Conservation (phyloP, 805 yeast species). For the Teunomyces aglyptinius region DNA sequence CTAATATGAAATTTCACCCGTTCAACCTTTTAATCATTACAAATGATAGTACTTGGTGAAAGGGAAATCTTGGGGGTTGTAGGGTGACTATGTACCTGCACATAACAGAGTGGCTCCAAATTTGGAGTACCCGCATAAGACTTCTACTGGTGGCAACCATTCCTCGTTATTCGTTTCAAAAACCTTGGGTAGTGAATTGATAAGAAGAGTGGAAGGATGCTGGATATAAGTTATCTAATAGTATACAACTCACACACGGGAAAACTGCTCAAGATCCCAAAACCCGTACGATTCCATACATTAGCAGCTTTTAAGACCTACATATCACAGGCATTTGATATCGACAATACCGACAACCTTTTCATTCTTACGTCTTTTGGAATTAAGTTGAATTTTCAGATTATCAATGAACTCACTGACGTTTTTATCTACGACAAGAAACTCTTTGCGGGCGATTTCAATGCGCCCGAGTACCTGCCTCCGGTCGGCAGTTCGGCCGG, state of each 20-base stretch:
- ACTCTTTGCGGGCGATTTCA: constrained; percentile 39
- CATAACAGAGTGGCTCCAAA: background rate
- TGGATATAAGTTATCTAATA: constrained; percentile 22
- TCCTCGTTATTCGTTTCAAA: background rate
- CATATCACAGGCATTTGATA: constrained; percentile 26
- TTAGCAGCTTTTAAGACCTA: constrained; percentile 29
- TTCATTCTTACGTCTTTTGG: constrained; percentile 67
- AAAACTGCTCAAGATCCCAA: constrained; percentile 28
- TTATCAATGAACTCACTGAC: constrained; percentile 51
- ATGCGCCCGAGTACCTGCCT: background rate
- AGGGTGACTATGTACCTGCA: background rate
- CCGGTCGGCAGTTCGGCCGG: background rate
- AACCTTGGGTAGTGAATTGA: background rate
- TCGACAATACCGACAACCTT: constrained; percentile 28
- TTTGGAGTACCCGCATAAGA: constrained; percentile 1
- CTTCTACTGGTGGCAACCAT: constrained; percentile 3
- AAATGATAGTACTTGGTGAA: too few relatives aligned
- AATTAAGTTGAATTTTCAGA: constrained; percentile 52
- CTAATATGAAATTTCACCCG: too few relatives aligned
- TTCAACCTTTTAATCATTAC: too few relatives aligned
- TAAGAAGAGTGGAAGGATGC: constrained; percentile 7
- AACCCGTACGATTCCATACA: constrained; percentile 41
- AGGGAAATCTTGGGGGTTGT: too few relatives aligned
- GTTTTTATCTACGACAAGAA: constrained; percentile 64
- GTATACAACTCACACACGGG: constrained; percentile 43